Evolutionary conservation across 2,329 filamentous ascomycete genomes (phyloP), one percentile per base, ranked within the genome.

Genomic region (Didymella glomerata): DNA sequence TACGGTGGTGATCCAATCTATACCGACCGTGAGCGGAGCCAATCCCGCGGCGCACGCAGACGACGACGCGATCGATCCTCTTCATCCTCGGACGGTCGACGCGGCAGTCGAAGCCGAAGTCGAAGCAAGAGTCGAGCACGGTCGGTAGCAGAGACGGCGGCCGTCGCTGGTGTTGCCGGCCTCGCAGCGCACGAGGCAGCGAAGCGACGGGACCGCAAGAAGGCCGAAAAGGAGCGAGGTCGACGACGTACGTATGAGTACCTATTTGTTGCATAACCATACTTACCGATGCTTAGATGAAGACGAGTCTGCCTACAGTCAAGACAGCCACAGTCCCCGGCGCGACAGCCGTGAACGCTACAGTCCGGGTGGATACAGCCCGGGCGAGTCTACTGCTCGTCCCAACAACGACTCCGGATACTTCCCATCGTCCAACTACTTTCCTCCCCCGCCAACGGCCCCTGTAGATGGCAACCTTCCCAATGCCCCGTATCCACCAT

Each of bases 1-100:
- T 89, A 89, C 73, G 87, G 86, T 64, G 81, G 83, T 70, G 84
- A 86, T 69, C 86, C 86, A 8, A 85, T 89, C 54, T 82, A 85
- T 66, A 83, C 84, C 67, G 85, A 85, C 60, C 57, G 57, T 45
- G 67, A 78, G 25, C 70, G 73, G 46, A 70, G 68, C 52, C 68
- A 63, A 32, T 61, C 67, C 25, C 67, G 63, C 40, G 63, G 66
- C 54, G 74, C 78, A 47, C 73, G 82, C 70, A 34, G 56, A 40
- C 58, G 68, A 50, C 71, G 81, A 77, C 68, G 81, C 70, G 64
- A 79, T 66, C 76, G 77, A 13, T 81, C 80, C 16, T 73, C 70
- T 44, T 75, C 75, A 27, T 81, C 79, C 25, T 71, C 78, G 64
- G 68, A 77, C 69, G 52, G 78, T 72, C 64, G 76, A 68, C 71